phyloP scores from a whole-genome alignment of 1,284 basidiomycete genomes.

The Pascua guehoae region DNA sequence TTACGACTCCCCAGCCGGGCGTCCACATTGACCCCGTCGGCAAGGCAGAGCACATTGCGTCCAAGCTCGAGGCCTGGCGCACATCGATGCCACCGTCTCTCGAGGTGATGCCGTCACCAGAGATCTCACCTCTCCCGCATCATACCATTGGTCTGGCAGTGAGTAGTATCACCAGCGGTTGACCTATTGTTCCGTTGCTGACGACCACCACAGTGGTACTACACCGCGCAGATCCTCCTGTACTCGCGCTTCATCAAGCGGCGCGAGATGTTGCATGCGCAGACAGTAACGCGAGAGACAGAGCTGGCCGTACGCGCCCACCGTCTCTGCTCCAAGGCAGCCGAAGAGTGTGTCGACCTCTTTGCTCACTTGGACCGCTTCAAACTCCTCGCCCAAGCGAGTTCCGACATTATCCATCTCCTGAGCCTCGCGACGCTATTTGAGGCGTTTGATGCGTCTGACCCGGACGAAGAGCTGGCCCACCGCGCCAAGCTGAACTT shows the following conservation, averaged over 20 bases:
- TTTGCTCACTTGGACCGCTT: slow-evolving; percentile 32
- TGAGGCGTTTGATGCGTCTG: slow-evolving; percentile 28
- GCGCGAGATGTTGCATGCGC: slow-evolving; percentile 2
- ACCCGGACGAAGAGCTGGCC: slow-evolving; percentile 21
- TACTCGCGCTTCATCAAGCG: slow-evolving; percentile 37
- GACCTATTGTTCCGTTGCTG: not conserved
- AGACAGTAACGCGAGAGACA: not conserved
- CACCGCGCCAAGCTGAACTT: slow-evolving; percentile 37
- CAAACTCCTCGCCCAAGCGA: slow-evolving; percentile 30
- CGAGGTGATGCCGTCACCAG: slow-evolving; percentile 17
- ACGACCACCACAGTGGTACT: slow-evolving; percentile 26
- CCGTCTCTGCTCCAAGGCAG: slow-evolving; percentile 37
- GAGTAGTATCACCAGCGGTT: not conserved
- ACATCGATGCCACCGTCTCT: slow-evolving; percentile 23
- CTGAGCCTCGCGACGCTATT: slow-evolving; percentile 38
- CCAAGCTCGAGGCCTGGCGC: slow-evolving; percentile 31
- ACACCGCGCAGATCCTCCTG: slow-evolving; percentile 36
- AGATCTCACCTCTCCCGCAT: slow-evolving; percentile 36
- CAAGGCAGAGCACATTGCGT: slow-evolving; percentile 17
- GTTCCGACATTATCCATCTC: slow-evolving; percentile 42
- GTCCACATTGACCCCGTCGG: not conserved
- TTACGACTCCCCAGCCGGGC: not conserved
- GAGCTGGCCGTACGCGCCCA: slow-evolving; percentile 16
- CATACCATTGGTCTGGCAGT: slow-evolving; percentile 30
- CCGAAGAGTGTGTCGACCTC: slow-evolving; percentile 33